Conservation (phyloP, 768 basidiomycete species). For the Plicaturopsis crispa region DNA sequence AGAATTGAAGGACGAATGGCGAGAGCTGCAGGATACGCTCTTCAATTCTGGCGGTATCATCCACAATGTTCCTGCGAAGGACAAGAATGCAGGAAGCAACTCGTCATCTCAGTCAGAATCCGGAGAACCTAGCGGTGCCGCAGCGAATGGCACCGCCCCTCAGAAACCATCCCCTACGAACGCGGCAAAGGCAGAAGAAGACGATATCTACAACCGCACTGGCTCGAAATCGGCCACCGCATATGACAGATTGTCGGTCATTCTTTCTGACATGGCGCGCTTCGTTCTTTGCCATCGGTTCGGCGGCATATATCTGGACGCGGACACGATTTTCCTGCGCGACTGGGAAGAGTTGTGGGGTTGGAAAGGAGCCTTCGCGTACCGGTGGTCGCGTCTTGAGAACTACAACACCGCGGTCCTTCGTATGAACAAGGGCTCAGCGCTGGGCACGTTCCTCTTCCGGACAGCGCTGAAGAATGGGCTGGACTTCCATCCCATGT, state of each 20-base stretch:
- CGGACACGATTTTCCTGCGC: slow-evolving; percentile 90
- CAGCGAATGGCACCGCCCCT: slow-evolving; percentile 11
- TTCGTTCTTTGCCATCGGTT: slow-evolving; percentile 96
- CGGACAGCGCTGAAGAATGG: slow-evolving; percentile 90
- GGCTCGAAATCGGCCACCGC: slow-evolving; percentile 84
- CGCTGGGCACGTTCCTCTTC: slow-evolving; percentile 90
- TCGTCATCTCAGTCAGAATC: slow-evolving; percentile 10
- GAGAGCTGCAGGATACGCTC: slow-evolving; percentile 58
- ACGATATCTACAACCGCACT: slow-evolving; percentile 59
- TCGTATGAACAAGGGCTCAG: slow-evolving; percentile 87
- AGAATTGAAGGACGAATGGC: slow-evolving; percentile 89
- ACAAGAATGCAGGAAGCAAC: slow-evolving; percentile 20
- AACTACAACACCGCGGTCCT: slow-evolving; percentile 97
- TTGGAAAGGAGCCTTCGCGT: slow-evolving; percentile 94
- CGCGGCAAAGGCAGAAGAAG: slow-evolving; percentile 29
- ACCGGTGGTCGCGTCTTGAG: slow-evolving; percentile 88
- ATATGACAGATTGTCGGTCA: slow-evolving; percentile 89
- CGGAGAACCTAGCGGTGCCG: slow-evolving; percentile 14
- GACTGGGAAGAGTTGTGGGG: slow-evolving; percentile 99
- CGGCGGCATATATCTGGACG: slow-evolving; percentile 95
- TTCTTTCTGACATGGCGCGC: slow-evolving; percentile 93
- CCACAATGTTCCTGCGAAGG: slow-evolving; percentile 51
- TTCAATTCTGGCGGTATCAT: slow-evolving; percentile 86
- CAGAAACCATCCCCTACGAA: slow-evolving; percentile 14
- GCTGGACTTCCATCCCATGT: slow-evolving; percentile 97